phyloP scores from a whole-genome alignment of 306 rosid genomes.

The Urtica urens region DNA sequence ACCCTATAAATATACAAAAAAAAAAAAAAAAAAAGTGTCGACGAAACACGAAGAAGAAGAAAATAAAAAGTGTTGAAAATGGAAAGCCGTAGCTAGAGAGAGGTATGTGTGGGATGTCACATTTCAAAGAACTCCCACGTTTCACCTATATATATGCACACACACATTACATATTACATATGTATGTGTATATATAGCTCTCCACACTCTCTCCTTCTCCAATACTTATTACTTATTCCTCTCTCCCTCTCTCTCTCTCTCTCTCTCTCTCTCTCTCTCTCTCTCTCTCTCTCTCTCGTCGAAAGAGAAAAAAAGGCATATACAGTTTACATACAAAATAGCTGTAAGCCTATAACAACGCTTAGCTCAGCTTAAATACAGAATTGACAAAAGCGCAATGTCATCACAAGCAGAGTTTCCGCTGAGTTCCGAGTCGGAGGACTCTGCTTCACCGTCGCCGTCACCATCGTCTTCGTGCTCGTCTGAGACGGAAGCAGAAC shows the following conservation, averaged over 20 bases:
- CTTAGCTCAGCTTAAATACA: too few species aligned
- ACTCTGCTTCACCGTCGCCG: conserved; percentile 19
- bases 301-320: not conserved
- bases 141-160: not conserved
- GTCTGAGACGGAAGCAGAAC: conserved; percentile 17
- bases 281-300: not conserved
- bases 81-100: too few species aligned
- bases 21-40: too few species aligned
- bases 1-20: too few species aligned
- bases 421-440: conserved; percentile 23
- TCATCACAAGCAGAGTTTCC: not conserved
- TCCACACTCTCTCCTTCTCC: not conserved
- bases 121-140: not conserved
- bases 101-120: conserved; percentile 2
- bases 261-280: not conserved
- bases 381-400: not conserved
- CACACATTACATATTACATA: not conserved
- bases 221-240: not conserved
- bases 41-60: too few species aligned
- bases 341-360: not conserved
- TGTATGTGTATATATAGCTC: not conserved
- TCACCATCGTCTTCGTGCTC: conserved; percentile 15
- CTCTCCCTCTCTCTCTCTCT: not conserved
- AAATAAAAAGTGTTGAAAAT: too few species aligned
- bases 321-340: not conserved